Conservation (phyloP, 2,329 filamentous ascomycete species). For the Cladosporium cucumerinum region DNA sequence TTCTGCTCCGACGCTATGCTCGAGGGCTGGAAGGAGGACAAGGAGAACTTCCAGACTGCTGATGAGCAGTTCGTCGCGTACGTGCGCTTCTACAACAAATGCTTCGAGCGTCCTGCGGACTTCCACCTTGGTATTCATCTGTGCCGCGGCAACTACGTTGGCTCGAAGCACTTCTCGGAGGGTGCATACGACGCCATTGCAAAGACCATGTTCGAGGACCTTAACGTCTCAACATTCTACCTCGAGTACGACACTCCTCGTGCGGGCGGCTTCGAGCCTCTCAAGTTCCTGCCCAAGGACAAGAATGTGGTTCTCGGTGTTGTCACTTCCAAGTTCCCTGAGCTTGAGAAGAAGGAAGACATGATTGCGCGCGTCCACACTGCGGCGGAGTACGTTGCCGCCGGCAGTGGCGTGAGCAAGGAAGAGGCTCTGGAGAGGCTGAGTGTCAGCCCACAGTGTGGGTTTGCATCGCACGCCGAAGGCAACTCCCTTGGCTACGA, state of each 20-base stretch:
- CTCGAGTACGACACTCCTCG: conserved; percentile 47
- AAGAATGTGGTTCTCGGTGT: conserved; percentile 49
- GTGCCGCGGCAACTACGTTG: conserved; percentile 55
- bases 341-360: conserved; percentile 45
- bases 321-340: conserved; percentile 46
- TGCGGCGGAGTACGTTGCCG: conserved; percentile 64
- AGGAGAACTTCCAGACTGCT: conserved; percentile 63
- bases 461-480: conserved; percentile 64
- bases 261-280: conserved; percentile 47
- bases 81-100: conserved; percentile 73
- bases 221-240: conserved; percentile 37
- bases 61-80: conserved; percentile 73
- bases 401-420: conserved; percentile 57
- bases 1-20: conserved; percentile 73
- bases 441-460: conserved; percentile 61
- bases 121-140: conserved; percentile 76
- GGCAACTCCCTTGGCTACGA: conserved; percentile 67
- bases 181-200: conserved; percentile 48
- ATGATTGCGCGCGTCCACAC: conserved; percentile 47
- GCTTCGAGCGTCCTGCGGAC: conserved; percentile 57
- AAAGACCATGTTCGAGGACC: conserved; percentile 34
- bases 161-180: conserved; percentile 46
- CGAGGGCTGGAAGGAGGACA: conserved; percentile 64
- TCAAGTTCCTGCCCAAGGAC: conserved; percentile 43
- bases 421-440: conserved; percentile 68